Conservation (phyloP, 352 stramenopile species). For the Phytophthora palmivora region DNA sequence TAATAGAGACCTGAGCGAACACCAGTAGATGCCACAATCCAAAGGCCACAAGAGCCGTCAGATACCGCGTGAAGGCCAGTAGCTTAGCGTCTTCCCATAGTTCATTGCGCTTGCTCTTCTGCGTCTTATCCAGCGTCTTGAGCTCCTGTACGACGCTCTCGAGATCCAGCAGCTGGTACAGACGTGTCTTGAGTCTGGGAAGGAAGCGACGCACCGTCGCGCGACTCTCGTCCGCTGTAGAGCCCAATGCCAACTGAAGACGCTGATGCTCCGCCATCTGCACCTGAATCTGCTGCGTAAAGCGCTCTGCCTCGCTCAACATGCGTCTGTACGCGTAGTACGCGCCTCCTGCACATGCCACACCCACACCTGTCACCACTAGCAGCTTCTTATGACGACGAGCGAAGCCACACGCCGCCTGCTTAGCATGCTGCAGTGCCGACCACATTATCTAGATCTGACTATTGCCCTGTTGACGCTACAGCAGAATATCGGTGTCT, state of each 20-base stretch:
- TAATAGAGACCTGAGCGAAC: constrained; percentile 79
- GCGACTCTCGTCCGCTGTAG: constrained; percentile 78
- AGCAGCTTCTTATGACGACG: constrained; percentile 75
- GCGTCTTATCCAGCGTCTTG: constrained; percentile 73
- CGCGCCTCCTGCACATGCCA: constrained; percentile 56
- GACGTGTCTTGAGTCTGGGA: constrained; percentile 61
- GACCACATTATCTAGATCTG: constrained; percentile 64
- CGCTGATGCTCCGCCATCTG: constrained; percentile 84
- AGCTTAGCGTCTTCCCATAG: constrained; percentile 83
- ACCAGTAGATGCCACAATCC: constrained; percentile 83
- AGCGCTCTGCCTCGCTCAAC: constrained; percentile 71
- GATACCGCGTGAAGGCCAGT: constrained; percentile 74
- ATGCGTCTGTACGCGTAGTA: constrained; percentile 79
- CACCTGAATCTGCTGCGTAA: constrained; percentile 68
- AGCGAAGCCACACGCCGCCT: constrained; percentile 64
- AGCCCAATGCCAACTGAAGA: constrained; percentile 71
- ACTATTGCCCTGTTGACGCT: not conserved
- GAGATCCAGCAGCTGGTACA: constrained; percentile 72
- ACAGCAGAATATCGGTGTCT: not conserved
- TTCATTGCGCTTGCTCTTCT: constrained; percentile 60
- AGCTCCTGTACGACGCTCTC: constrained; percentile 78
- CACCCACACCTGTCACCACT: constrained; percentile 53
- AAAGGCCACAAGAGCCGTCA: constrained; percentile 78
- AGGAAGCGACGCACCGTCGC: constrained; percentile 81
- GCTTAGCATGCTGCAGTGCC: constrained; percentile 59